These are phyloP conservation scores for Kwoniella sp. DNA, from an alignment of 768 basidiomycete genomes.

Conservation along the genomic window DNA sequence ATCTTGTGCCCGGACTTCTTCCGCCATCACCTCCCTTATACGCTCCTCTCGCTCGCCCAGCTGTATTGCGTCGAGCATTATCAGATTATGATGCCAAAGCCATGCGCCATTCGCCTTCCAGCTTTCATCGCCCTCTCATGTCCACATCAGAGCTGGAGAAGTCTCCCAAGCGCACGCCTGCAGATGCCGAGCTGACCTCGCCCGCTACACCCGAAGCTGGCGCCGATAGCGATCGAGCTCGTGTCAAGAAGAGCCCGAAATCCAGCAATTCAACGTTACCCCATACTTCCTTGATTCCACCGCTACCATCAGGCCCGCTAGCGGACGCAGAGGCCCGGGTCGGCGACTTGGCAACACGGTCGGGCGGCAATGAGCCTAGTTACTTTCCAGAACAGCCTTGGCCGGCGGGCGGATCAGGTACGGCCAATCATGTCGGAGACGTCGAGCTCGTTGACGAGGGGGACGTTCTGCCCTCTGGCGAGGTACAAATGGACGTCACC, in stretches of 20 bases:
- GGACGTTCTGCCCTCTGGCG: conserved; percentile 32
- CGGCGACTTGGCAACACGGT: conserved; percentile 12
- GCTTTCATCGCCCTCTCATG: conserved; percentile 23
- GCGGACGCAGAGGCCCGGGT: conserved; percentile 1
- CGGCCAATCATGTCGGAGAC: conserved; percentile 19
- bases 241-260: conserved; percentile 24
- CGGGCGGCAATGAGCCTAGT: no score
- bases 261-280: conserved; percentile 9
- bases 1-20: background rate
- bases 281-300: background rate
- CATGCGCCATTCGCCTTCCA: conserved; percentile 6
- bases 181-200: conserved; percentile 14
- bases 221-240: conserved; percentile 1
- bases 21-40: conserved; percentile 21
- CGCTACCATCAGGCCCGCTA: conserved; percentile 3
- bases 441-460: conserved; percentile 37
- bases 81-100: conserved; percentile 33
- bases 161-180: conserved; percentile 20
- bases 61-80: conserved; percentile 25
- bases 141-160: conserved; percentile 19
- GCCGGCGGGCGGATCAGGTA: no score
- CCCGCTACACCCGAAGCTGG: conserved; percentile 6
- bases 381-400: conserved; percentile 12
- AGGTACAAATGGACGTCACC: conserved; percentile 48
- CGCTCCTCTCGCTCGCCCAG: conserved; percentile 30